Conservation (phyloP, 306 rosid species). For the Begonia peltatifolia region DNA sequence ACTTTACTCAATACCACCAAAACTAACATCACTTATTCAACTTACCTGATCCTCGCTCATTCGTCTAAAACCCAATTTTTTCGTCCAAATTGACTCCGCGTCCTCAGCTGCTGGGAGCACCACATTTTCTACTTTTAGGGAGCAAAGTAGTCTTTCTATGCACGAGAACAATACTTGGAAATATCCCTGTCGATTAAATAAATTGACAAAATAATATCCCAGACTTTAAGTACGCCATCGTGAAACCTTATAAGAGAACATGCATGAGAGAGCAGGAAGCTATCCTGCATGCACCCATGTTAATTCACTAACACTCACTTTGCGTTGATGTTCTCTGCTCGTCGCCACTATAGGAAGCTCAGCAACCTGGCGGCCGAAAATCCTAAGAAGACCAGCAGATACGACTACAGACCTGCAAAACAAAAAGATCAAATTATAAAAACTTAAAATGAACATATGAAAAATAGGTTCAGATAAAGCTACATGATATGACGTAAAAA, state of each 20-base stretch:
- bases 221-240: too few species aligned
- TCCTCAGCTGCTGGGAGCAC: slow-evolving; percentile 99
- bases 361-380: slow-evolving; percentile 80
- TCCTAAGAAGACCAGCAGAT: slow-evolving; percentile 90
- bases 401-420: slow-evolving; percentile 68
- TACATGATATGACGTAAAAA: slow-evolving; percentile 4
- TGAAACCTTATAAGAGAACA: too few species aligned
- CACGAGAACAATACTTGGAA: slow-evolving; percentile 86
- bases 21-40: slow-evolving; percentile 1
- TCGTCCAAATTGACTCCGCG: slow-evolving; percentile 95
- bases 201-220: neutral
- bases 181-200: slow-evolving; percentile 44
- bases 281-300: too few species aligned
- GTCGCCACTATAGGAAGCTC: slow-evolving; percentile 99
- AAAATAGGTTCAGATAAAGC: neutral
- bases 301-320: slow-evolving; percentile 26
- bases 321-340: slow-evolving; percentile 88
- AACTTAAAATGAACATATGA: slow-evolving; percentile 4
- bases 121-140: slow-evolving; percentile 77
- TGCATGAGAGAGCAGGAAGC: too few species aligned
- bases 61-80: slow-evolving; percentile 74
- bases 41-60: slow-evolving; percentile 86
- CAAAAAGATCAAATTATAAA: slow-evolving; percentile 5
- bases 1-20: neutral
- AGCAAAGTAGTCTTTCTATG: slow-evolving; percentile 62